Percentiles rank a stretch among this genome's conserved stretches.
Conservation (phyloP, 352 stramenopile species). For the Pseudoperonospora humuli region DNA sequence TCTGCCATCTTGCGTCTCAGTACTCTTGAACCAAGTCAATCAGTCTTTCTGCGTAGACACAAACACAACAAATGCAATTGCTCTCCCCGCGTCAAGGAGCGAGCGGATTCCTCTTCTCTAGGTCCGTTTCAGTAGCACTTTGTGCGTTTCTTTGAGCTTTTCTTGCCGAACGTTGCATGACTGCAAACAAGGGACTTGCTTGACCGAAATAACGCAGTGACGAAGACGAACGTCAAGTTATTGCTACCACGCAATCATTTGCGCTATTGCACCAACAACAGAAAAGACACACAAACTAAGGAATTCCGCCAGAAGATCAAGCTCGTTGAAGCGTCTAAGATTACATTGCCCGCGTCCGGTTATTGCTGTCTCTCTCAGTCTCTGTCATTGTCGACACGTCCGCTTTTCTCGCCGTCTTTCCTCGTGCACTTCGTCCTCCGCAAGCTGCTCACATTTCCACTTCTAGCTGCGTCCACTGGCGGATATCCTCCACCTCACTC, state of each 20-base stretch:
- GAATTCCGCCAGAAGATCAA: not conserved
- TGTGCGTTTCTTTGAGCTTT: constrained; percentile 23
- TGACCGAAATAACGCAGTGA: constrained; percentile 17
- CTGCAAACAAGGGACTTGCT: constrained; percentile 3
- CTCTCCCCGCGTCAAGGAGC: too few relatives aligned
- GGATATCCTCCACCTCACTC: constrained; percentile 1
- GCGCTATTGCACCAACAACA: not conserved
- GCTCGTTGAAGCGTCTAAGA: constrained; percentile 26
- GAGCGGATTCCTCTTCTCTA: constrained; percentile 7
- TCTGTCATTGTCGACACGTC: constrained; percentile 1
- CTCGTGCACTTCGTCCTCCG: constrained; percentile 7
- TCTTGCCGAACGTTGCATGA: constrained; percentile 8
- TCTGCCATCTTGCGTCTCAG: constrained; percentile 67
- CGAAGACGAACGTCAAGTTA: not conserved
- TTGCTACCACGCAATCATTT: not conserved
- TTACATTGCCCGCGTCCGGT: constrained; percentile 27
- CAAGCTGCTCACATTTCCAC: constrained; percentile 8
- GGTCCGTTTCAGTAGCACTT: constrained; percentile 16
- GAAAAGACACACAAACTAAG: not conserved
- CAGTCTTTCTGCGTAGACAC: too few relatives aligned
- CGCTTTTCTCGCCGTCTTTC: constrained; percentile 5
- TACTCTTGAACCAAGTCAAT: too few relatives aligned
- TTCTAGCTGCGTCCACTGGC: constrained; percentile 6
- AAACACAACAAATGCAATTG: too few relatives aligned
- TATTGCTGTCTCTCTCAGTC: constrained; percentile 14